Evolutionary conservation across 768 basidiomycete genomes (phyloP).

Genomic region (Calocera cornea): DNA sequence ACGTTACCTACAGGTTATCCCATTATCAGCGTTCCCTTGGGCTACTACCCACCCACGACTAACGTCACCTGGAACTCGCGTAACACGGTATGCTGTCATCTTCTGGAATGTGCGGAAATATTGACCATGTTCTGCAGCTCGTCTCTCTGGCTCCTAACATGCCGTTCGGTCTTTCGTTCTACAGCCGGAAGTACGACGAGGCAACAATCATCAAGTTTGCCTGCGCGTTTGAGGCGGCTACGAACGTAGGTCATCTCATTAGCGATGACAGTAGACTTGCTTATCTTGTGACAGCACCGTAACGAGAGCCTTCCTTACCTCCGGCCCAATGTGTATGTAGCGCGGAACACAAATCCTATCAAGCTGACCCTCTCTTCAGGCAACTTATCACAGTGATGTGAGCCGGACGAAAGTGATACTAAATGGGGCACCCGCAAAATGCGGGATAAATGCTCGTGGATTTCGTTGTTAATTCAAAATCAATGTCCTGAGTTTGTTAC

Average conservation of each 20-base stretch:
- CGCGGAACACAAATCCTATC: background rate
- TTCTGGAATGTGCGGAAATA: background rate
- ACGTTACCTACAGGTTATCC: background rate
- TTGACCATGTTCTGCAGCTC: background rate
- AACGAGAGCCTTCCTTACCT: background rate
- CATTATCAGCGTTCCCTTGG: background rate
- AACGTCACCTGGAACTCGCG: background rate
- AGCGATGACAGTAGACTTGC: background rate
- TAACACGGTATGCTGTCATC: background rate
- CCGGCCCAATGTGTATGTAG: background rate
- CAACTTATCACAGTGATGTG: background rate
- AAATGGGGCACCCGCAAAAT: background rate
- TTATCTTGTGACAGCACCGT: background rate
- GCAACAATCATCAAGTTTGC: constrained; percentile 1
- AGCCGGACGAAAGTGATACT: background rate
- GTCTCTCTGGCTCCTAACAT: background rate
- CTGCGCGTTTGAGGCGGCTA: background rate
- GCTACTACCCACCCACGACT: background rate
- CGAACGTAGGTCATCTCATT: background rate
- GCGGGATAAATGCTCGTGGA: background rate
- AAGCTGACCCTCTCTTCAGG: background rate
- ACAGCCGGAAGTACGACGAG: background rate
- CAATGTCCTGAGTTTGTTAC: too few relatives aligned
- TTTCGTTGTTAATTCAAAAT: background rate
- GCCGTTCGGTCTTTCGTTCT: background rate